Evolutionary conservation across 2,329 filamentous ascomycete species (phyloP), one percentile per base, ranked within the genome.

Genomic region (Epichloe brachyelytri): DNA sequence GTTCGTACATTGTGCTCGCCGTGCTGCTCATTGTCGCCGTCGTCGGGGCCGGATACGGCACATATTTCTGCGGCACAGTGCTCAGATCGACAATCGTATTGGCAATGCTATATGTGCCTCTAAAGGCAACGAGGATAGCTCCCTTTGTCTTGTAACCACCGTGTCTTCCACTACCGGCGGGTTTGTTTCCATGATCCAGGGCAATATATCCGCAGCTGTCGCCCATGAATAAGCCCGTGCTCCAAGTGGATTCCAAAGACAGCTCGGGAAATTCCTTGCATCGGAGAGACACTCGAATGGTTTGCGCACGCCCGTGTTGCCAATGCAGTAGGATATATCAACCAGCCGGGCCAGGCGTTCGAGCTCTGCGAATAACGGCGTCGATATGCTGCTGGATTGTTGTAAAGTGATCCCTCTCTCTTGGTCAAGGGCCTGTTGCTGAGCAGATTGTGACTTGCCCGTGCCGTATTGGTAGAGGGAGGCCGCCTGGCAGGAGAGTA

Each of bases 171-270:
- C 54, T 50, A 4, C 62, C 62, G 36, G 10, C 26, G 10, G 3
- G 15, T 3, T 8, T 46, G 41, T 37, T 46, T 8, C 47, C 46
- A 8, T 94, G 86, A 55, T 93, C 90, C n/a, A 97, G 71, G 0
- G 87, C 90, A 51, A 97, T 82, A 68, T 95, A 98, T 54, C 93
- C 93, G 66, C 89, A 96, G 58, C 87, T 94, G 67, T 97, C 93
- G 54, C 84, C 86, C 61, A 96, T 75, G 33, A 96, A 72, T 11
- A 84, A 76, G 0, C 93, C 93, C 0, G 93, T 96, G 62, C 94
- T 90, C 86, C 89, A 98, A 11, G 89, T 87, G 65, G 77, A 82
- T 53, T 93, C 74, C 34, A 98, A 76, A 55, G 88, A 83, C 58
- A 97, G 82, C 3, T 76, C 73, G 1, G 86, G 80, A 56, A 97